These are phyloP conservation scores for Lipomyces anomalus DNA, from an alignment of 805 yeast genomes.

Conservation along the genomic window DNA sequence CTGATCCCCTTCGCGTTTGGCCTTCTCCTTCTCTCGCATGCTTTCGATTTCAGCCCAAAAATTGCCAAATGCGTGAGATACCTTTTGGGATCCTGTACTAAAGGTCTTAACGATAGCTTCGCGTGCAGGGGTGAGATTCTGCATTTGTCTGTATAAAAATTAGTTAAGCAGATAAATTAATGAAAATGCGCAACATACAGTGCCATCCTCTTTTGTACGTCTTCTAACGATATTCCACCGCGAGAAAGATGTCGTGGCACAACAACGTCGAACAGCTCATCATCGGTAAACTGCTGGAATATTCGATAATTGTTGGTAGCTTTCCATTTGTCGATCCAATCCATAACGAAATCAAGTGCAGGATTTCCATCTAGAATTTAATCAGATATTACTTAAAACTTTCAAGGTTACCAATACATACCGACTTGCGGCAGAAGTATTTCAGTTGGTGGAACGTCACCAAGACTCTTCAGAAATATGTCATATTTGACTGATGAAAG, in stretches of 20 bases:
- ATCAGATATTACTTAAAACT: neutral
- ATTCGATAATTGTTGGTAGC: constrained; percentile 49
- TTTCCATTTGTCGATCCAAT: constrained; percentile 51
- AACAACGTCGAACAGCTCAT: constrained; percentile 60
- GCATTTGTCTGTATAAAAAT: constrained; percentile 15
- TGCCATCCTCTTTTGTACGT: constrained; percentile 25
- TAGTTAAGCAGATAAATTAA: neutral
- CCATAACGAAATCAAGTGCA: constrained; percentile 39
- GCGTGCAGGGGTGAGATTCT: constrained; percentile 24
- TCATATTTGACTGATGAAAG: constrained; percentile 66
- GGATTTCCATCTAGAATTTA: constrained; percentile 32
- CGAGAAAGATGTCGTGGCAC: constrained; percentile 41
- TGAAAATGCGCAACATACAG: constrained; percentile 7
- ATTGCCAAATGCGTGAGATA: constrained; percentile 29
- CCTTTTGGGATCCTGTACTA: constrained; percentile 24
- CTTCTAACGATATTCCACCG: constrained; percentile 27
- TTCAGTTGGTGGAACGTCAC: constrained; percentile 35
- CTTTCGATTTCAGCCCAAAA: constrained; percentile 28
- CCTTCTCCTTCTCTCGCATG: constrained; percentile 19
- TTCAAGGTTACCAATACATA: neutral
- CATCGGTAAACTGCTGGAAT: constrained; percentile 56
- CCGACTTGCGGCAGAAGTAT: constrained; percentile 28
- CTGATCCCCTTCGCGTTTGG: constrained; percentile 4
- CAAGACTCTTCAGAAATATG: constrained; percentile 44
- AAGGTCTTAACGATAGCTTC: constrained; percentile 29